Percentiles rank a stretch among this genome's conserved stretches.
Evolutionary conservation across 202 grass and related monocot species (phyloP).

Genomic region (Dendrocalamus latiflorus): DNA sequence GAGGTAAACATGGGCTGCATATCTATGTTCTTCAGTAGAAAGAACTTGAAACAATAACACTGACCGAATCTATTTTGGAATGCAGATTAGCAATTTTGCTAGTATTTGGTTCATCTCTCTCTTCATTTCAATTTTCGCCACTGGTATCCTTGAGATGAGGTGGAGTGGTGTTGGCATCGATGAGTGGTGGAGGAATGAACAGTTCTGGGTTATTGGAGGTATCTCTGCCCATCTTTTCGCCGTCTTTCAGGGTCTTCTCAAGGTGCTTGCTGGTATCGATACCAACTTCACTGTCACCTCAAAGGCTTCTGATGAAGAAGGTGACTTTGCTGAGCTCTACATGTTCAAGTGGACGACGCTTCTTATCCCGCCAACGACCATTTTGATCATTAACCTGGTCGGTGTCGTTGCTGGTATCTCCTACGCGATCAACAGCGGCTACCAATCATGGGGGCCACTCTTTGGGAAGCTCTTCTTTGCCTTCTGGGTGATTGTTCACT

Average conservation of each 20-base stretch:
- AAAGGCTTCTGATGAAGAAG: constrained; percentile 51
- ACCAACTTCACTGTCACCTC: constrained; percentile 64
- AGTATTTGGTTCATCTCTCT: constrained; percentile 93
- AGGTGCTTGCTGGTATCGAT: constrained; percentile 60
- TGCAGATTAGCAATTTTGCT: constrained; percentile 76
- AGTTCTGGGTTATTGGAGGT: constrained; percentile 73
- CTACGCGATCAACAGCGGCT: constrained; percentile 44
- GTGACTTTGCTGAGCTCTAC: constrained; percentile 67
- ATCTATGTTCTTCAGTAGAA: background rate
- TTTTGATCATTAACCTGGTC: constrained; percentile 66
- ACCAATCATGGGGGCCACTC: constrained; percentile 55
- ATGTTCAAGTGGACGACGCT: constrained; percentile 69
- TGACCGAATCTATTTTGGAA: constrained; percentile 19
- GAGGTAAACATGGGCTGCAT: constrained; percentile 30
- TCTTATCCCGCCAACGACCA: constrained; percentile 56
- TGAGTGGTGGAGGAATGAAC: constrained; percentile 73
- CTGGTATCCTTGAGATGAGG: constrained; percentile 58
- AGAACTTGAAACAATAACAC: background rate
- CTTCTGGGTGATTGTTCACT: constrained; percentile 61
- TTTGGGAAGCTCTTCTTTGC: constrained; percentile 63
- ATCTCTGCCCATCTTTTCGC: constrained; percentile 61
- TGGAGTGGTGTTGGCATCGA: constrained; percentile 65
- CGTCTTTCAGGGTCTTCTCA: constrained; percentile 58
- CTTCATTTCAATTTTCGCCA: constrained; percentile 82
- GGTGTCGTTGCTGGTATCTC: constrained; percentile 50